Base-by-base conservation (phyloP, 208 protist species). In the Trypanosoma platydactyli region DNA sequence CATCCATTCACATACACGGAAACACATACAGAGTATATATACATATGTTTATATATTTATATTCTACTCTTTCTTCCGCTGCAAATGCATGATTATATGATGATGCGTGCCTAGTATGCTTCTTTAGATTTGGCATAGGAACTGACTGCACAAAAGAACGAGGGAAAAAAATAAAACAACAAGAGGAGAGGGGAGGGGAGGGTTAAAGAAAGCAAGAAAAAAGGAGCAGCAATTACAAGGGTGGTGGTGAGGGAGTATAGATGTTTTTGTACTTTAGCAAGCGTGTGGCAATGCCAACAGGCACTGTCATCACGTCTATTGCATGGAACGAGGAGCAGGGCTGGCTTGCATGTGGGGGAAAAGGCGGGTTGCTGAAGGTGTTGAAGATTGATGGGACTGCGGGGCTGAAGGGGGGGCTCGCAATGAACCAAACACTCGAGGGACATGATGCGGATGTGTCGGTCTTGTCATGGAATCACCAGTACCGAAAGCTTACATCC, bases 251-350 rank as follows among this genome's bases (percentile, higher is more conserved):
- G n/a, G n/a, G 44, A 51, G 20, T 27, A 20, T 45, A 20, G 16
- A 98, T 98, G 97, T 98, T 97, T 68, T 80, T 97, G 3, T 98
- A 98, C 71, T 83, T 98, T 30, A 96, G 84, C 77, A 98, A 98
- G 77, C 97, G 97, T 73, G 97, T 99, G 51, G 93, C 94, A 45
- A 98, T 99, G 52, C 97, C 97, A 5, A 98, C 98, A 58, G 91
- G 85, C 29, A 84, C 86, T 30, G 73, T 76, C 33, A 79, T 99
- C 27, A 81, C 90, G 22, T 81, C 80, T 38, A 80, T 98, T 35
- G 71, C 81, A 6, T 99, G 97, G 97, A 98, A 98, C 75, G 77
- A 86, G 48, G 88, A 94, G n/a, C 85, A 98, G 42, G 97, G 97
- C 24, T 98, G 97, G 96, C 95, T 99, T 29, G 96, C 96, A 11